These are phyloP conservation scores for Colletotrichum sp. DNA, from an alignment of 2,329 filamentous ascomycete species.

Conservation along the genomic window DNA sequence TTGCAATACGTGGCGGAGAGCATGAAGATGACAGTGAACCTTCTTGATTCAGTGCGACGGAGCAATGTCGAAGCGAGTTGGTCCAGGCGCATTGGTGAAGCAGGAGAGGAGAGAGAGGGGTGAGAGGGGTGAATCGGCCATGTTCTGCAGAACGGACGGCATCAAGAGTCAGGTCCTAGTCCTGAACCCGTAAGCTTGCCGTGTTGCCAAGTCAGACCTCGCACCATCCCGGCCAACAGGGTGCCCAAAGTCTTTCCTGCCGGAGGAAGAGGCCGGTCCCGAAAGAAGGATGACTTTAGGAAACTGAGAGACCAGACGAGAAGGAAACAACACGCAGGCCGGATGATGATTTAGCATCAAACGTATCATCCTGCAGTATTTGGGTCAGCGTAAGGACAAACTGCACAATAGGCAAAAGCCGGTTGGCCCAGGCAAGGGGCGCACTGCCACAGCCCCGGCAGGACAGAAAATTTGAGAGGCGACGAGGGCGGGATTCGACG, in stretches of 20 bases:
- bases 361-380: not conserved
- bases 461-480: not conserved
- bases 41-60: not conserved
- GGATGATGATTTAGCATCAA: not conserved
- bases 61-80: not conserved
- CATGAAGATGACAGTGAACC: not conserved
- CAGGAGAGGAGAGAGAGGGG: not conserved
- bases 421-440: not conserved
- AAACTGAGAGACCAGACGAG: not conserved
- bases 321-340: not conserved
- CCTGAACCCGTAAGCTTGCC: constrained; percentile 1
- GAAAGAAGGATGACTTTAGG: not conserved
- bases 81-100: not conserved
- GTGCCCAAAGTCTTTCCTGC: not conserved
- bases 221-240: constrained; percentile 5
- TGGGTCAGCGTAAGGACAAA: not conserved
- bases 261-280: not conserved
- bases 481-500: not conserved
- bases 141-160: not conserved
- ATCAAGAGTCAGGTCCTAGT: not conserved
- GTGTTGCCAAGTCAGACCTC: constrained; percentile 14
- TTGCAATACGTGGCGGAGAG: not conserved
- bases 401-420: not conserved
- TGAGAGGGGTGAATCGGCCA: not conserved
- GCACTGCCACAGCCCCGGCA: not conserved